Percentiles rank a stretch among this genome's conserved stretches.
Conservation (phyloP, 1,284 basidiomycete genomes). For the Stygiomarasmius scandens region DNA sequence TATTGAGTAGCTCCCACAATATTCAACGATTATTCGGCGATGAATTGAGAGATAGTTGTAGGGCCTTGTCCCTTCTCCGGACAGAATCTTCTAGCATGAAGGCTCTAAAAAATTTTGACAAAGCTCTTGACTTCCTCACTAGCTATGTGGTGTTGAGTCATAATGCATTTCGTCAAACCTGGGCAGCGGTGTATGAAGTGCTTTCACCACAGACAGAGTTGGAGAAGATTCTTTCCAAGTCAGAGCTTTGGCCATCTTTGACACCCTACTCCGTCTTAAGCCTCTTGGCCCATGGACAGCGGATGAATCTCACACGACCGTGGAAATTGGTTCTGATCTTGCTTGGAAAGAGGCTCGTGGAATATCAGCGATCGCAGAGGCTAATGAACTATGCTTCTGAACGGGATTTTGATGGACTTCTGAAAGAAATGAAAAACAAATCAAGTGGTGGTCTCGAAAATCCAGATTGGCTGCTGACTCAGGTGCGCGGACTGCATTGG, state of each 20-base stretch:
- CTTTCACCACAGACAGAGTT: constrained; percentile 20
- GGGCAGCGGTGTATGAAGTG: constrained; percentile 19
- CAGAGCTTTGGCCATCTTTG: neutral
- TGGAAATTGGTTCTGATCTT: constrained; percentile 32
- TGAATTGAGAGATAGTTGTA: neutral
- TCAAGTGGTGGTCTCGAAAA: neutral
- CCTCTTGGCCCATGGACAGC: constrained; percentile 1
- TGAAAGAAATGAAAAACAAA: constrained; percentile 35
- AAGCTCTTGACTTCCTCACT: neutral
- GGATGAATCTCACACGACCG: constrained; percentile 11
- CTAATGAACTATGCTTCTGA: constrained; percentile 22
- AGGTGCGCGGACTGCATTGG: constrained; percentile 31
- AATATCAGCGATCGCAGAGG: constrained; percentile 37
- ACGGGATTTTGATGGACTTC: constrained; percentile 29
- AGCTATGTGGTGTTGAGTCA: neutral
- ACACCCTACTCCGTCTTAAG: neutral
- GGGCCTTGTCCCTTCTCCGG: neutral
- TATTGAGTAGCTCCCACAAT: neutral
- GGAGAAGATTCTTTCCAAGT: neutral
- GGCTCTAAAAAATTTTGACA: neutral
- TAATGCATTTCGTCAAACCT: neutral
- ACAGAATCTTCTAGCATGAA: neutral
- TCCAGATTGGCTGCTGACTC: constrained; percentile 49
- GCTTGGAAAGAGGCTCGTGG: constrained; percentile 30
- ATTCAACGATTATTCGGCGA: neutral